A percentile compares a stretch with the other conserved stretches of the same genome.
Evolutionary conservation across 1,284 basidiomycete genomes (phyloP).

Genomic region (Cryptococcus sp.): DNA sequence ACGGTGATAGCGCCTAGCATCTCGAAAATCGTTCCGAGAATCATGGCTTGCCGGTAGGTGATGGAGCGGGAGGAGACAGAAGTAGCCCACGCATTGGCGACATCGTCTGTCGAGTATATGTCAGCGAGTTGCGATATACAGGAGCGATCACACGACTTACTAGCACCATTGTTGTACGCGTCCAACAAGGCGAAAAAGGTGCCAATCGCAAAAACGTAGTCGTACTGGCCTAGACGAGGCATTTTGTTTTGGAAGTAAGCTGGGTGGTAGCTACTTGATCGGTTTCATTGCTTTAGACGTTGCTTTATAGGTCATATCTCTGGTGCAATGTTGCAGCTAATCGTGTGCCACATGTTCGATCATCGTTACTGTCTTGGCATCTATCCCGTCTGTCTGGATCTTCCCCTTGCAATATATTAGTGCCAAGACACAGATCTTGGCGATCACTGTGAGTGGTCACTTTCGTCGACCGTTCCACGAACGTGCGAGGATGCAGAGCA

Average conservation of each 20-base stretch:
- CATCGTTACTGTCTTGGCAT: too few species aligned
- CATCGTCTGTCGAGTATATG: conserved; percentile 34
- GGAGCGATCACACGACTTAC: conserved; percentile 30
- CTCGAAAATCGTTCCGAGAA: conserved; percentile 56
- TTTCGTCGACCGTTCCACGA: too few species aligned
- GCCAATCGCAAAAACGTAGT: conserved; percentile 56
- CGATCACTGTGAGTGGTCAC: too few species aligned
- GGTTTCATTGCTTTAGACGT: too few species aligned
- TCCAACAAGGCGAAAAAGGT: conserved; percentile 55
- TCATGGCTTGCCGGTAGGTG: conserved; percentile 54
- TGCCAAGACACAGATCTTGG: too few species aligned
- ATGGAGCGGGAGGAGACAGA: conserved; percentile 56
- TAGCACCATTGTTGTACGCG: conserved; percentile 57
- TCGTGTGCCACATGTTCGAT: too few species aligned
- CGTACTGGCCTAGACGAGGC: conserved; percentile 54
- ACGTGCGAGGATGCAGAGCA: too few species aligned
- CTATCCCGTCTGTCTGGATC: too few species aligned
- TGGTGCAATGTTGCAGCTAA: too few species aligned
- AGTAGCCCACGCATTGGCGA: conserved; percentile 57
- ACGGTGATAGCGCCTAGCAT: conserved; percentile 55
- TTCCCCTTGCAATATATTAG: too few species aligned
- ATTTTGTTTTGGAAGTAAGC: conserved; percentile 47
- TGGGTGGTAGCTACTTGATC: too few species aligned
- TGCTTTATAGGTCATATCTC: too few species aligned
- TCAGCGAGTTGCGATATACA: conserved; percentile 1